Base-by-base conservation (phyloP, 306 rosid species). In the Prunus mume region DNA sequence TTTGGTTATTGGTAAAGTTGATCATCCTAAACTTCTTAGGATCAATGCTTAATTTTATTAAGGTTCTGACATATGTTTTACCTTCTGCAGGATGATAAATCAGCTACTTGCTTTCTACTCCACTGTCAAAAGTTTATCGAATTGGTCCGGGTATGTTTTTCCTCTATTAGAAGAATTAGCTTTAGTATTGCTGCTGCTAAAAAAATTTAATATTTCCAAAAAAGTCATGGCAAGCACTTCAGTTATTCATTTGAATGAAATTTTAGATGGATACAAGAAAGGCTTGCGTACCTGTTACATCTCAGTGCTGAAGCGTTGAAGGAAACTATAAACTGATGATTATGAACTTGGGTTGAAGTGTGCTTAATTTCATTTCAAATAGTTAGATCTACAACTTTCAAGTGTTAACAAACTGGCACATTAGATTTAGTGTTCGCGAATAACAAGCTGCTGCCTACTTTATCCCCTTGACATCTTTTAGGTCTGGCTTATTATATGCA, bases 51-150 rank as follows among this genome's bases (percentile, higher is more conserved):
- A 28, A 25, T 25, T 76, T 55, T 50, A 5, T 27, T 18, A 61
- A 13, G 58, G 69, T 46, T 58, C 12, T 82, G 70, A 82, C 24
- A 2, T 79, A 30, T 49, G 58, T 72, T 88, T 69, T 85, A 69
- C 67, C 64, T 73, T 65, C 43, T 91, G 91, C 93, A 96, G 99
- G 96, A 93, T 84, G 93, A 87, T 81, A 83, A 89, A 72, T 92
- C 99, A 56, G 93, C 98, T 70, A 89, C 87, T 57, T 96, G 97
- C 89, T 93, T 96, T 86, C 93, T 93, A 61, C 99, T 96, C 77
- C 93, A 93, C 80, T 91, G 97, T 84, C 99, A 96, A 79, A 92
- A 92, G 50, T 92, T 96, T 77, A 91, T 96, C 28, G 98, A 96
- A 81, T 85, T 96, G 81, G 98, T 96, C 78, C 95, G 96, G 91